Percentiles rank a stretch among this genome's conserved stretches.
These are phyloP conservation scores for Agaricus blazei DNA, from an alignment of 768 basidiomycete species.

Conservation along the genomic window DNA sequence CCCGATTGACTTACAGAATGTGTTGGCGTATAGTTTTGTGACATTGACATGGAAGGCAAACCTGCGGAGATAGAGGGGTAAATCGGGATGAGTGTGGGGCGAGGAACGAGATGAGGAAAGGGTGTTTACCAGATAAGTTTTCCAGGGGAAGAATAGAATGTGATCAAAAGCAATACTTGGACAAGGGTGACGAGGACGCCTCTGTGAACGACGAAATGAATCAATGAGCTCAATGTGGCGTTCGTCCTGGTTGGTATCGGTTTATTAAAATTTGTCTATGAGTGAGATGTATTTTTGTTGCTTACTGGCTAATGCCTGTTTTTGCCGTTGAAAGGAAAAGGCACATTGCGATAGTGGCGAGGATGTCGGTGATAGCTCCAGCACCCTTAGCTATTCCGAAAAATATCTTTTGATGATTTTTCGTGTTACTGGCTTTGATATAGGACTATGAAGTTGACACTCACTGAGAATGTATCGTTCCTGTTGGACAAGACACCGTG, in stretches of 20 bases:
- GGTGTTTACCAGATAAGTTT: constrained; percentile 31
- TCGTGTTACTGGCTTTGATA: no score
- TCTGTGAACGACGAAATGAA: constrained; percentile 36
- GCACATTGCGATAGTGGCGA: constrained; percentile 42
- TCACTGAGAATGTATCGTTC: constrained; percentile 24
- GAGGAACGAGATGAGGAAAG: background rate
- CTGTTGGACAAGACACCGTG: constrained; percentile 25
- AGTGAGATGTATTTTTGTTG: background rate
- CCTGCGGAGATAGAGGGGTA: constrained; percentile 21
- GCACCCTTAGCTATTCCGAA: constrained; percentile 42
- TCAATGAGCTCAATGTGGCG: constrained; percentile 31
- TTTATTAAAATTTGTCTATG: background rate
- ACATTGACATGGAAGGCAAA: constrained; percentile 43
- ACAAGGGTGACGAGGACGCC: constrained; percentile 39
- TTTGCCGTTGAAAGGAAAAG: constrained; percentile 29
- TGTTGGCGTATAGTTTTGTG: constrained; percentile 44
- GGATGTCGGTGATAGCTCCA: constrained; percentile 35
- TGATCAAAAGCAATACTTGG: constrained; percentile 33
- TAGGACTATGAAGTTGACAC: background rate
- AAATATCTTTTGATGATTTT: constrained; percentile 26
- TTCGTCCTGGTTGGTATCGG: constrained; percentile 27
- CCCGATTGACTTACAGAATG: constrained; percentile 35
- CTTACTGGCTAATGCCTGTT: constrained; percentile 32
- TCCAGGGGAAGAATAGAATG: constrained; percentile 32
- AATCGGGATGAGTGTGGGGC: no score